Evolutionary conservation across 345 rosid species (phyloP).

Genomic region (Dovyalis caffra): DNA sequence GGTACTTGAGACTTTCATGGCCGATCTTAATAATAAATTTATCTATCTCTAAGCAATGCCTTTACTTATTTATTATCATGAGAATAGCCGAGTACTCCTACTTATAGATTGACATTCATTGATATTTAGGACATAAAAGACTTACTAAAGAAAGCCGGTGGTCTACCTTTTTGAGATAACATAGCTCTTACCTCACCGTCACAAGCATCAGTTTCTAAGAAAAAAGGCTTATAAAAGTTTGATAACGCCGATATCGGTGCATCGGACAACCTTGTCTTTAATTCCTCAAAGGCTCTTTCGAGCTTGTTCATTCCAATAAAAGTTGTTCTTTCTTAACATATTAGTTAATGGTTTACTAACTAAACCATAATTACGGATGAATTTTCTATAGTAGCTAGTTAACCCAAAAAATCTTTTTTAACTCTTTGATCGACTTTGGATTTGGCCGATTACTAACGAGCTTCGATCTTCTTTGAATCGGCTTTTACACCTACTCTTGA

Average conservation of each 20-base stretch:
- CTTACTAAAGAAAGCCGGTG: not conserved
- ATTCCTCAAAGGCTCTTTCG: not conserved
- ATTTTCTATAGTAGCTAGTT: not conserved
- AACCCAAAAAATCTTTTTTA: not conserved
- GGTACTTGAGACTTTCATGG: not conserved
- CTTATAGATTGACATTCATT: not conserved
- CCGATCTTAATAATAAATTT: not conserved
- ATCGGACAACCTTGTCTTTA: not conserved
- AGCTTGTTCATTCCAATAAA: not conserved
- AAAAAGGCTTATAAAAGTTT: not conserved
- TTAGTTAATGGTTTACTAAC: not conserved
- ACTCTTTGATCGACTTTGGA: not conserved
- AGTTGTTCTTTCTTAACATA: not conserved
- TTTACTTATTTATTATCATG: not conserved
- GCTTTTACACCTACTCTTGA: accelerated
- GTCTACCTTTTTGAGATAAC: not conserved
- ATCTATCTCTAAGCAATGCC: not conserved
- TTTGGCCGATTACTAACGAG: not conserved
- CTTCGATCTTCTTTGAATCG: not conserved
- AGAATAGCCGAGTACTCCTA: not conserved
- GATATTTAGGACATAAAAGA: not conserved
- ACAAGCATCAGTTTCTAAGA: not conserved
- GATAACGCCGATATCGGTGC: not conserved
- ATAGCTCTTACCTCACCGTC: not conserved
- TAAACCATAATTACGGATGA: not conserved